Base-by-base conservation (phyloP, 2,329 filamentous ascomycete genomes). In the Pyrenochaeta sp. region DNA sequence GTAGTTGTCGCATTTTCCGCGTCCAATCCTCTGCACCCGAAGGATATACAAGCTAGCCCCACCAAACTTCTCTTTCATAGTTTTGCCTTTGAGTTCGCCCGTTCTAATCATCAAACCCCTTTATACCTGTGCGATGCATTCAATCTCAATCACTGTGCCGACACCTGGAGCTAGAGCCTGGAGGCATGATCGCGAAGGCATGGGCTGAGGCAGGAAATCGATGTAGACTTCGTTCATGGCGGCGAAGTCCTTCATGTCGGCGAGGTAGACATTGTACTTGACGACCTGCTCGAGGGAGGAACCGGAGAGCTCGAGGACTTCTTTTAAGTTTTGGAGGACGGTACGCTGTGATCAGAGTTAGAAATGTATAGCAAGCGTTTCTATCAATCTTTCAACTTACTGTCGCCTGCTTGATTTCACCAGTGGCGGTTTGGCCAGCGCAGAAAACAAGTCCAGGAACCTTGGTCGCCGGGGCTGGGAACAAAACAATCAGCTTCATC, bases 171-270 rank as follows among this genome's bases (percentile, higher is more conserved):
- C 26, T 7, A 60, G 30, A 13, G 57, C 54, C 32, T 60, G 57
- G 4, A 60, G 28, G 19, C 57, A 57, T 14, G 43, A 48, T 14
- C 53, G 36, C 18, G 49, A 51, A 6, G 56, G 57, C 55, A 58
- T 60, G 1, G 57, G 57, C 43, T 60, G 41, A 4, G 57, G 57
- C 15, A 60, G 28, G 35, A 60, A 60, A n/a, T 60, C 54, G 26
- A 63, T 61, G 39, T 65, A 65, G 14, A 57, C 61, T 36, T 63
- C 56, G 47, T 65, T 65, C 61, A 65, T 65, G 1, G 53, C 56
- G 7, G 60, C 60, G 14, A 65, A 65, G 42, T 63, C 56, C 29
- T 59, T 60, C 60, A 65, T 65, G 34, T 61, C 52, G 21, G 58
- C 55, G 8, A 65, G 50, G 39, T 60, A 65, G 18, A 65, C 60